Percentiles rank a stretch among this genome's conserved stretches.
These are phyloP conservation scores for Escallonia herrerae DNA, from an alignment of 129 eudicot genomes.

Conservation along the genomic window DNA sequence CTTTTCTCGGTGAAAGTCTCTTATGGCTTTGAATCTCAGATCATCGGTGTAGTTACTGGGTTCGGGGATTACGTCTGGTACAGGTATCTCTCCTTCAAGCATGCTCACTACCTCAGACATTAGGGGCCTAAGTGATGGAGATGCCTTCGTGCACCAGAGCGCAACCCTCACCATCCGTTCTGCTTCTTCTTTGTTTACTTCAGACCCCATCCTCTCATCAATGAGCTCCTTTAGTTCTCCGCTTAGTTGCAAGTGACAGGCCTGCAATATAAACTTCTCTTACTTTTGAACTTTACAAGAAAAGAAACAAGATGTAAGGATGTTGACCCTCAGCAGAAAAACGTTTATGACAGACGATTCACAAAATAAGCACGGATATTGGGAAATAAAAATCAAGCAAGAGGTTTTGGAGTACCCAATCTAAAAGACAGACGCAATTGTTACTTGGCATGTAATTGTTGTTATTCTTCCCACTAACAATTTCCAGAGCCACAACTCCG, in stretches of 20 bases:
- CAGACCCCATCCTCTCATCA: constrained; percentile 34
- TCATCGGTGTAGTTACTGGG: constrained; percentile 32
- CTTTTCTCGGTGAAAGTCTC: constrained; percentile 46
- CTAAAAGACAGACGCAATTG: constrained; percentile 21
- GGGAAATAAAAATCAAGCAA: not conserved
- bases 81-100: not conserved
- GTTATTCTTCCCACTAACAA: constrained; percentile 57
- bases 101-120: not conserved
- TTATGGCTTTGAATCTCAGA: constrained; percentile 69
- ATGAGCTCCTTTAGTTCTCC: constrained; percentile 35
- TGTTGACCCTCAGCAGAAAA: not conserved
- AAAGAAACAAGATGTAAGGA: not conserved
- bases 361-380: too few relatives aligned
- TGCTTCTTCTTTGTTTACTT: not conserved
- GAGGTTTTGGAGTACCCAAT: not conserved
- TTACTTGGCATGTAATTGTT: not conserved
- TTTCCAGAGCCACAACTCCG: constrained; percentile 6
- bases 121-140: not conserved
- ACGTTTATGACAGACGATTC: too few relatives aligned
- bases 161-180: not conserved
- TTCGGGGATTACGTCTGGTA: not conserved
- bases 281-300: not conserved
- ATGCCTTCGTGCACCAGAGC: not conserved
- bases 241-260: not conserved
- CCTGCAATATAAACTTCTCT: not conserved